Base-by-base conservation (phyloP, 2,329 filamentous ascomycete species). In the Remersonia thermophila region DNA sequence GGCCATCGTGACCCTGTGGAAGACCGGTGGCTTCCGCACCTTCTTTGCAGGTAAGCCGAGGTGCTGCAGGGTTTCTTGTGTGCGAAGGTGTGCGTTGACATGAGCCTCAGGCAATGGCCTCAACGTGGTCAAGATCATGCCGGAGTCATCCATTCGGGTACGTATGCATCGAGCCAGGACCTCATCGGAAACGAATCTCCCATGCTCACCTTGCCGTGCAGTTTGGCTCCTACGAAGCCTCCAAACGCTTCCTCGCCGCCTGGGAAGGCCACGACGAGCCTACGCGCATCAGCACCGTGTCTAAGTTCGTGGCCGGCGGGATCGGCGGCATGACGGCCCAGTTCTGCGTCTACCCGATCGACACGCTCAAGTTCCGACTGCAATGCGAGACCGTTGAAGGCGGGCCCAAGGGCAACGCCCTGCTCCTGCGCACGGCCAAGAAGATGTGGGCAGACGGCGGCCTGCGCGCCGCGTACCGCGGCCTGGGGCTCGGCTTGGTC, bases 51-150 rank as follows among this genome's bases (percentile, higher is more conserved):
- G 86, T 93, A 61, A 57, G 77, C 9, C 46, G 20, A 23, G 11
- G 12, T 12, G 6, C 12, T n/a, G n/a, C n/a, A n/a, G n/a, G n/a
- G n/a, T n/a, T n/a, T n/a, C n/a, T n/a, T n/a, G n/a, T n/a, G n/a
- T n/a, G n/a, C 12, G 7, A 17, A n/a, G 5, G 7, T 40, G 3
- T 30, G 20, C 14, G 27, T 8, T 13, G 25, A 25, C 25, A 32
- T 38, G 43, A 14, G 47, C 38, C 8, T 17, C 49, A 93, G 87
- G 91, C 27, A 98, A 98, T 53, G 91, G 91, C 3, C 66, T 98
- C 48, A 98, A 98, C 50, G 86, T 98, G 3, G 60, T 95, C 52
- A 98, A 98, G 59, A 91, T 98, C 42, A 94, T 96, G 85, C 91
- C 91, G 0, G 91, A 98, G 62, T 95, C 89, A 18, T 89, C 91